Evolutionary conservation across 305 asterid genomes (phyloP).

Genomic region (Rubia tinctorum): DNA sequence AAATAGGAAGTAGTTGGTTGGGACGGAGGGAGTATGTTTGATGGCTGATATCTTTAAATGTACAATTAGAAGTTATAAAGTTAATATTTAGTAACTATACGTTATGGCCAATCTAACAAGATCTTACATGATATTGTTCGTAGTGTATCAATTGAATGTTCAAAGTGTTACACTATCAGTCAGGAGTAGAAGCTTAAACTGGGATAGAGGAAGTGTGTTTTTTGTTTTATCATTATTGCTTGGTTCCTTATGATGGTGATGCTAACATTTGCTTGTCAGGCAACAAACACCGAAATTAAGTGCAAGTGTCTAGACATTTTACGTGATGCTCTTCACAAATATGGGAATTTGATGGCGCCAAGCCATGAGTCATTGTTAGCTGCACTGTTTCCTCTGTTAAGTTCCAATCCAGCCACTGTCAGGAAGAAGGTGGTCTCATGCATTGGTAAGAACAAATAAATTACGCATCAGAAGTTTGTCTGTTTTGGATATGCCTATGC

Average conservation of each 20-base stretch:
- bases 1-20: too few relatives aligned
- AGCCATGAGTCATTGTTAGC: conserved; percentile 74
- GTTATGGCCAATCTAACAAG: too few relatives aligned
- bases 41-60: too few relatives aligned
- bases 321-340: conserved; percentile 95
- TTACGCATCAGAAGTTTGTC: conserved; percentile 9
- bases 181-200: too few relatives aligned
- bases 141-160: too few relatives aligned
- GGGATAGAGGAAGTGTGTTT: not conserved
- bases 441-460: conserved; percentile 59
- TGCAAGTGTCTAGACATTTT: conserved; percentile 96
- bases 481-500: not conserved
- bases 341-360: conserved; percentile 80
- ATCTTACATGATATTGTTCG: too few relatives aligned
- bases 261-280: conserved; percentile 36
- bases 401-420: conserved; percentile 90
- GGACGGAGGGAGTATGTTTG: too few relatives aligned
- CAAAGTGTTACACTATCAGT: too few relatives aligned
- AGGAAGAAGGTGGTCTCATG: conserved; percentile 95
- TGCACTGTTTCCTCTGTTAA: conserved; percentile 82
- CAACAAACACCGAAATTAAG: conserved; percentile 84
- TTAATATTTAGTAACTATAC: too few relatives aligned
- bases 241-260: not conserved
- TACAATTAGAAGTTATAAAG: too few relatives aligned
- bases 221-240: not conserved